phyloP scores from a whole-genome alignment of 2,329 filamentous ascomycete species.

The Fusarium foetens region DNA sequence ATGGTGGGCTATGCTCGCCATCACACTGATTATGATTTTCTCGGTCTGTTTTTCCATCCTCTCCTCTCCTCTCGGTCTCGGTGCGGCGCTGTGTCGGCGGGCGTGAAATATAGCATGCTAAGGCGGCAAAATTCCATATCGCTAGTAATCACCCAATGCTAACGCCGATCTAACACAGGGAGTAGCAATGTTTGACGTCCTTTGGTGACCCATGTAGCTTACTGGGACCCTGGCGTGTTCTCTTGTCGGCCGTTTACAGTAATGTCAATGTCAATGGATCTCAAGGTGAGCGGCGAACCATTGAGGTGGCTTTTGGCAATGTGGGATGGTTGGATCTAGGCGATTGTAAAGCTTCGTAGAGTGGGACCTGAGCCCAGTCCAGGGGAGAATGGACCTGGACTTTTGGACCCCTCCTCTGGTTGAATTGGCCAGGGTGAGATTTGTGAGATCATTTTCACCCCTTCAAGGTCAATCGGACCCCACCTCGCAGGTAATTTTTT shows the following conservation, averaged over 20 bases:
- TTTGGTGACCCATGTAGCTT: constrained; percentile 5
- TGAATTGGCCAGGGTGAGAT: constrained; percentile 23
- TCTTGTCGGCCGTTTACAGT: constrained; percentile 13
- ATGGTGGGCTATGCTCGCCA: constrained; percentile 8
- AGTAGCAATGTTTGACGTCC: constrained; percentile 1
- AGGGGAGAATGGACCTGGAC: not conserved
- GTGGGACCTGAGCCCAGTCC: constrained; percentile 10
- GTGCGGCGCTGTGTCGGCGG: constrained; percentile 37
- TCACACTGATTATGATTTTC: not conserved
- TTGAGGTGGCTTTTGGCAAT: constrained; percentile 12
- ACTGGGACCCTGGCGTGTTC: not conserved
- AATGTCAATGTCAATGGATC: constrained; percentile 15
- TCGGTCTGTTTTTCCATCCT: constrained; percentile 3
- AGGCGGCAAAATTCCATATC: constrained; percentile 23
- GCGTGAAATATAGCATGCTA: constrained; percentile 27
- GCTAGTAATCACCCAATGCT: constrained; percentile 2
- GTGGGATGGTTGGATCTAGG: constrained; percentile 35
- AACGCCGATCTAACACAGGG: not conserved
- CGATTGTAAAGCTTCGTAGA: constrained; percentile 15
- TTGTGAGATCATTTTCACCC: constrained; percentile 34
- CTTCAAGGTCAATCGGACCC: constrained; percentile 34
- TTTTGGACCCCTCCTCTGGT: constrained; percentile 15
- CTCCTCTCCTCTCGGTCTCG: constrained; percentile 28
- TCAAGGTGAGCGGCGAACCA: constrained; percentile 24
- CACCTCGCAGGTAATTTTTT: constrained; percentile 33